phyloP scores from a whole-genome alignment of 2,329 filamentous ascomycete species.

The Epichloe coenophiala region DNA sequence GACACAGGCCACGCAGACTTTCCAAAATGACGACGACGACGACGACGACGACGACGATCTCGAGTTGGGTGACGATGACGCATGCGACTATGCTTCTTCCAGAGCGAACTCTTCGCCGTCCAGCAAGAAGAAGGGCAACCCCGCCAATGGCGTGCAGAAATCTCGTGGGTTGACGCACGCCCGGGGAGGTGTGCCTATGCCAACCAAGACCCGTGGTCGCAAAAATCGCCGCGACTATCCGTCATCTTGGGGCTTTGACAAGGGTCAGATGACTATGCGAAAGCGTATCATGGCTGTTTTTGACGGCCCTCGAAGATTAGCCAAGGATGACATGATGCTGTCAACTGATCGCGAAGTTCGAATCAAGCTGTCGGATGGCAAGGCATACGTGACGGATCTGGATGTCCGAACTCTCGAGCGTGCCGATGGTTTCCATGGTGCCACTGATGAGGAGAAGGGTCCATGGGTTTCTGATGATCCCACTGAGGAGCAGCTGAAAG shows the following conservation, averaged over 20 bases:
- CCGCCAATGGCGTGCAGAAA: slow-evolving; percentile 45
- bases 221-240: slow-evolving; percentile 93
- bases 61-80: slow-evolving; percentile 37
- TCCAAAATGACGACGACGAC: slow-evolving; percentile 32
- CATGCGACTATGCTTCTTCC: slow-evolving; percentile 26
- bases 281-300: slow-evolving; percentile 92
- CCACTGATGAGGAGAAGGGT: slow-evolving; percentile 78
- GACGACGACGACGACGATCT: slow-evolving; percentile 29
- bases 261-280: slow-evolving; percentile 95
- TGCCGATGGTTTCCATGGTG: slow-evolving; percentile 68
- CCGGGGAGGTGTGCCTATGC: slow-evolving; percentile 53
- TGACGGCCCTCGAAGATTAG: slow-evolving; percentile 73
- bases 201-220: slow-evolving; percentile 51
- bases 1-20: slow-evolving; percentile 27
- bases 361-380: slow-evolving; percentile 60
- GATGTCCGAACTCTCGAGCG: slow-evolving; percentile 82
- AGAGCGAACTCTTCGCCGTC: slow-evolving; percentile 29
- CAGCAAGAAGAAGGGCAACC: slow-evolving; percentile 44
- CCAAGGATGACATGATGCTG: slow-evolving; percentile 99
- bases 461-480: slow-evolving; percentile 67
- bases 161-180: slow-evolving; percentile 65
- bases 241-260: slow-evolving; percentile 81
- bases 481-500: slow-evolving; percentile 44
- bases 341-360: slow-evolving; percentile 90
- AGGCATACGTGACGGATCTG: slow-evolving; percentile 80